A percentile compares a stretch with the other conserved stretches of the same genome.
Evolutionary conservation across 2,329 filamentous ascomycete genomes (phyloP).

Genomic region (Passalora sequoiae): DNA sequence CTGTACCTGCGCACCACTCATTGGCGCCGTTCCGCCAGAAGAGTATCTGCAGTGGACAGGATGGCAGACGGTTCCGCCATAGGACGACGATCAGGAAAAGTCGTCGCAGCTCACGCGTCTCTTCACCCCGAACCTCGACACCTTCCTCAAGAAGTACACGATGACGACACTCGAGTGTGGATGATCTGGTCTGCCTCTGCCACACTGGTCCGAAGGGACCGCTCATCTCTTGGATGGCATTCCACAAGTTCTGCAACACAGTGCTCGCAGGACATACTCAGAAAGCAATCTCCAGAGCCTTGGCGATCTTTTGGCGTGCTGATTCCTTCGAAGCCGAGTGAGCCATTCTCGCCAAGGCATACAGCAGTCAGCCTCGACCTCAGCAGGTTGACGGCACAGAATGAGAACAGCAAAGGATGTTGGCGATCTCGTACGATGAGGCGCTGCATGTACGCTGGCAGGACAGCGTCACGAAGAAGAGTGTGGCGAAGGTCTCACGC

Average conservation of each 20-base stretch:
- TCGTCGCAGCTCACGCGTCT: conserved; percentile 9
- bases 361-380: conserved; percentile 37
- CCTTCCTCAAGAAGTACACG: conserved; percentile 6
- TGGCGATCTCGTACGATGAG: background rate
- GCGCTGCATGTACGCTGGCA: background rate
- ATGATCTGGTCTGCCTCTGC: conserved; percentile 1
- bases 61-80: conserved; percentile 38
- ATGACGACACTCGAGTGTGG: conserved; percentile 1
- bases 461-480: background rate
- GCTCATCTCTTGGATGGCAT: conserved; percentile 20
- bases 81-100: conserved; percentile 10
- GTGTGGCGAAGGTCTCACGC: background rate
- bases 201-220: conserved; percentile 10
- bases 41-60: conserved; percentile 46
- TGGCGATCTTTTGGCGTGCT: conserved; percentile 47
- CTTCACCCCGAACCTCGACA: conserved; percentile 14
- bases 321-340: conserved; percentile 48
- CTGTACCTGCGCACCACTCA: conserved; percentile 26
- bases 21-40: conserved; percentile 44
- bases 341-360: conserved; percentile 50
- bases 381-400: conserved; percentile 1
- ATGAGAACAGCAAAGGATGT: background rate
- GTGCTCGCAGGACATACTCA: conserved; percentile 33
- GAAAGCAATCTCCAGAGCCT: conserved; percentile 49
- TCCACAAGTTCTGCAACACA: conserved; percentile 15